phyloP scores from a whole-genome alignment of 179 eudicot species.

The Silene coronaria region DNA sequence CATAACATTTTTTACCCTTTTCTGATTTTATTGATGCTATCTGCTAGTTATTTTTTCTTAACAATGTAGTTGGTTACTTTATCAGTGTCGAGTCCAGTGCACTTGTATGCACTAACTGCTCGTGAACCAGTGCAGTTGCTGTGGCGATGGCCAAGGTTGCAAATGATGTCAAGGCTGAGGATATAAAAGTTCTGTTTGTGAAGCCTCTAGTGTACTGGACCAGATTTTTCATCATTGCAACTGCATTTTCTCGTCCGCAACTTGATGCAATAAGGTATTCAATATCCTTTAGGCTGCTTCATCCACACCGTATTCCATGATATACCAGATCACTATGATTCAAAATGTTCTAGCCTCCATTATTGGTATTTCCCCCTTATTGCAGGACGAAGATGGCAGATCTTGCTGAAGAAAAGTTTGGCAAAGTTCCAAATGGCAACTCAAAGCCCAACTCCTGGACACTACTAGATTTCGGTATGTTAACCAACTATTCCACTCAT shows the following conservation, averaged over 20 bases:
- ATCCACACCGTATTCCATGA: neutral
- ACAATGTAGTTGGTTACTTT: neutral
- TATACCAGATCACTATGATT: neutral
- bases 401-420: constrained; percentile 72
- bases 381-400: constrained; percentile 69
- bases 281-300: neutral
- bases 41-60: neutral
- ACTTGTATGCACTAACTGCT: constrained; percentile 18
- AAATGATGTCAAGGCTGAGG: constrained; percentile 82
- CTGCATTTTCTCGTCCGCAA: constrained; percentile 92
- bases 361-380: constrained; percentile 1
- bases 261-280: constrained; percentile 73
- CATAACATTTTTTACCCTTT: neutral
- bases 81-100: constrained; percentile 6
- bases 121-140: constrained; percentile 59
- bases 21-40: neutral
- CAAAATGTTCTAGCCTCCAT: constrained; percentile 2
- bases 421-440: constrained; percentile 68
- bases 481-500: neutral
- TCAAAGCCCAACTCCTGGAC: constrained; percentile 91
- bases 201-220: constrained; percentile 98
- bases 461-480: constrained; percentile 79
- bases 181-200: constrained; percentile 80
- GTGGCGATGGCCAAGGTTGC: constrained; percentile 88
- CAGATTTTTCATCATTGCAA: constrained; percentile 85